Evolutionary conservation across 2,329 filamentous ascomycete species (phyloP), one percentile per base, ranked within the genome.

Genomic region (Didymosphaeria variabile): DNA sequence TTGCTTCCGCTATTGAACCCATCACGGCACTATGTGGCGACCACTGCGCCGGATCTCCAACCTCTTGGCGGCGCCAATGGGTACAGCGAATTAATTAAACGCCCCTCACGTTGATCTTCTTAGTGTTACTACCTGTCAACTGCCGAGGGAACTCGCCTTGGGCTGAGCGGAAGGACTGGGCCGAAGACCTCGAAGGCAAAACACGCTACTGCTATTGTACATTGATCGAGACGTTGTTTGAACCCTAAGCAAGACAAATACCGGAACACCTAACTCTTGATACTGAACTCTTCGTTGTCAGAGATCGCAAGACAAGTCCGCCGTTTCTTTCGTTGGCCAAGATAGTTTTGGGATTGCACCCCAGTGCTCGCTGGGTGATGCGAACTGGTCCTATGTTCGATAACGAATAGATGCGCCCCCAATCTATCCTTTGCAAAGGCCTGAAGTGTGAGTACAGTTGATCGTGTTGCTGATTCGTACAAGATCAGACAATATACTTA

Each of bases 51-150:
- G 52, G 52, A 21, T 10, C 17, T 32, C 15, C 5, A 8, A 8
- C 19, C 26, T 21, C 52, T 55, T 55, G 52, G 52, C 52, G 23
- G 38, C 52, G 13, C 52, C 52, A 55, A 55, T 55, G 52, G 26
- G 26, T 44, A 44, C 19, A 10, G 12, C 36, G 19, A 44, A 17
- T 15, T 32, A 55, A 55, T 55, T 32, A 55, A 55, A 55, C 15
- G 10, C 26, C 52, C 38, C 49, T 52, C 49, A 19, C 32, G 32
- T 40, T 26, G 5, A 38, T 47, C 29, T n/a, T 12, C 15, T 34
- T 17, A 26, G 45, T 13, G 38, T 3, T 19, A 44, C 26, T 32
- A 13, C 26, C 4, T 13, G 15, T 17, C 26, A 55, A 55, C 52
- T 55, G 52, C 52, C 52, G 52, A 55, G 17, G 7, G 17, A 21